Percentiles rank a stretch among this genome's conserved stretches.
Conservation (phyloP, 208 protist species). For the Leishmania arabica region DNA sequence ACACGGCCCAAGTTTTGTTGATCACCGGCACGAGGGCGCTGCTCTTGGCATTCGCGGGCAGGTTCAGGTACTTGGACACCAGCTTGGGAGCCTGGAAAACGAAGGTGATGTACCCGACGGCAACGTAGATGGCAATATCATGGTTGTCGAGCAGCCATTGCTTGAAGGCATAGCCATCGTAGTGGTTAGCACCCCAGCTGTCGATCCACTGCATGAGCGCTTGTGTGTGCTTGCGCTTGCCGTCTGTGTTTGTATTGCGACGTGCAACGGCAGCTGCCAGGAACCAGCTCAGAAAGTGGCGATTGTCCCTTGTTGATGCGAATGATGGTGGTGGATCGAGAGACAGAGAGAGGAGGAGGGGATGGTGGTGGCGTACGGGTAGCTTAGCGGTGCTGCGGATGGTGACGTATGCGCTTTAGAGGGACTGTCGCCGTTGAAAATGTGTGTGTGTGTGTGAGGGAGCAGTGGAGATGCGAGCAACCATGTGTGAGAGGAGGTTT, state of each 20-base stretch:
- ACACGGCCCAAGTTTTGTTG: constrained; percentile 66
- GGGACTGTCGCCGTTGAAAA: neutral
- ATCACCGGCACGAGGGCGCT: constrained; percentile 35
- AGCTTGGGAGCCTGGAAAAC: constrained; percentile 44
- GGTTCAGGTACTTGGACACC: constrained; percentile 33
- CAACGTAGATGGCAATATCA: constrained; percentile 59
- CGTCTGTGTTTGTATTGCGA: neutral
- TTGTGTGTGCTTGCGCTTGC: neutral
- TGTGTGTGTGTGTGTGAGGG: neutral
- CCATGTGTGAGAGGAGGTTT: neutral
- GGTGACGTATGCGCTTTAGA: neutral
- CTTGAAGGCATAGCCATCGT: constrained; percentile 66
- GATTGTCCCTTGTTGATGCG: neutral
- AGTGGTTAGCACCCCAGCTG: constrained; percentile 52
- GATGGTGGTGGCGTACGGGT: neutral
- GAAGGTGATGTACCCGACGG: constrained; percentile 50
- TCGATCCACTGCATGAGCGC: constrained; percentile 45
- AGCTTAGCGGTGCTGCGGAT: neutral
- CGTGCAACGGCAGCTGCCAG: neutral
- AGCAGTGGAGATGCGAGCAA: neutral
- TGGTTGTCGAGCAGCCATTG: constrained; percentile 59
- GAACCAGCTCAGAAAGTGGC: neutral
- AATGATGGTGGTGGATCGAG: neutral
- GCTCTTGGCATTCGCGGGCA: constrained; percentile 32
- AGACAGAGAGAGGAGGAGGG: constrained; percentile 2